Percentiles rank a stretch among this genome's conserved stretches.
Evolutionary conservation across 345 rosid genomes (phyloP).

Genomic region (Theobroma cacao): DNA sequence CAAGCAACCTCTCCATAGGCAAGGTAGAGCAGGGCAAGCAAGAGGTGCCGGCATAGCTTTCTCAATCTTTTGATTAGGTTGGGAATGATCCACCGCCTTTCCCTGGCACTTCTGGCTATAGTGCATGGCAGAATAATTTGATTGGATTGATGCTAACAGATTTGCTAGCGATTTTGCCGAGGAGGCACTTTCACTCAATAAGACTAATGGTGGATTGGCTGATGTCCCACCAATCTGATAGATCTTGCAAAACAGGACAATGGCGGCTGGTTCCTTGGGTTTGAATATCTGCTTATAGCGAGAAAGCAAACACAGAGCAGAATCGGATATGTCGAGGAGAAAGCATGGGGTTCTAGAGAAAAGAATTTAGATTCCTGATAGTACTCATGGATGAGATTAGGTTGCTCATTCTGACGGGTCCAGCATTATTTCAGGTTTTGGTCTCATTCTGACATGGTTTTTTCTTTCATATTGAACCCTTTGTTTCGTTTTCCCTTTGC

Average conservation of each 20-base stretch:
- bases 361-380: not conserved
- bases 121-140: not conserved
- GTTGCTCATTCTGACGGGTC: not conserved
- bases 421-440: too few relatives aligned
- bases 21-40: too few relatives aligned
- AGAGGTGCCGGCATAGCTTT: too few relatives aligned
- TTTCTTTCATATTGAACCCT: not conserved
- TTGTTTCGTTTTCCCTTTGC: not conserved
- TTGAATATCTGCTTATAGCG: too few relatives aligned
- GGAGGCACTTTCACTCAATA: not conserved
- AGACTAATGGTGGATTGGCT: not conserved
- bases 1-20: not conserved
- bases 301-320: not conserved
- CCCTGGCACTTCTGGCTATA: not conserved
- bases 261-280: not conserved
- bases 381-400: not conserved
- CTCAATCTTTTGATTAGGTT: too few relatives aligned
- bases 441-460: too few relatives aligned
- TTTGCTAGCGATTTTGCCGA: not conserved
- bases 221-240: not conserved
- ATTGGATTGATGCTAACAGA: not conserved
- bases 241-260: not conserved
- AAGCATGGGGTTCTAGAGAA: not conserved
- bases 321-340: not conserved
- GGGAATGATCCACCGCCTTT: too few relatives aligned